A percentile compares a stretch with the other conserved stretches of the same genome.
These are phyloP conservation scores for Cladorrhinum samala DNA, from an alignment of 495 filamentous ascomycete genomes.

Conservation along the genomic window DNA sequence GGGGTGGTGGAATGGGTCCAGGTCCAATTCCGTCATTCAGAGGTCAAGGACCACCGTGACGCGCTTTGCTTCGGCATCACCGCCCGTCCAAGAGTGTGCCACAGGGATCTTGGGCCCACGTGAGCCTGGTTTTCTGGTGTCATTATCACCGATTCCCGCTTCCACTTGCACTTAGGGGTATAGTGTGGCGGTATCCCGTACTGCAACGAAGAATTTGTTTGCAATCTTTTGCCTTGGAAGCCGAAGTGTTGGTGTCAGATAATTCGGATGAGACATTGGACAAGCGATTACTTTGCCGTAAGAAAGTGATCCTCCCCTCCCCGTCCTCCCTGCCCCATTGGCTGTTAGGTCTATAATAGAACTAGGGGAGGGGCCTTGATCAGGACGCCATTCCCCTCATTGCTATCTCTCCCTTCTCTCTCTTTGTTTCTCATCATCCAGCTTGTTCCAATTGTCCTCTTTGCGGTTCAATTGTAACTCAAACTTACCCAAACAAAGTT, in stretches of 20 bases:
- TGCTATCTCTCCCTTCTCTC: neutral
- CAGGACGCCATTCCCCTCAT: too few species aligned
- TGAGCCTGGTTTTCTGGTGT: slow-evolving; percentile 11
- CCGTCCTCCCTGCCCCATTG: too few species aligned
- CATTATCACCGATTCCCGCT: slow-evolving; percentile 23
- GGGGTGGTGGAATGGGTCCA: neutral
- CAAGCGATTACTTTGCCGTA: neutral
- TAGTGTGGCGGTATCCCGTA: slow-evolving; percentile 31
- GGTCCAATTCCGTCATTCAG: neutral
- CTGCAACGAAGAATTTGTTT: neutral
- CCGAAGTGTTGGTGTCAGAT: neutral
- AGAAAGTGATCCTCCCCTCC: too few species aligned
- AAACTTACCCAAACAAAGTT: too few species aligned
- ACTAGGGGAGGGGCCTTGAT: too few species aligned
- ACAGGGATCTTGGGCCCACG: slow-evolving; percentile 15
- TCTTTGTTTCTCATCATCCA: too few species aligned
- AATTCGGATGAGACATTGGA: neutral
- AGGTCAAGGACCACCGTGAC: neutral
- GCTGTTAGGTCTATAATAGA: too few species aligned
- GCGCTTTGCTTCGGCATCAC: slow-evolving; percentile 17
- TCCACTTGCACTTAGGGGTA: slow-evolving; percentile 66
- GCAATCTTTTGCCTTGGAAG: neutral
- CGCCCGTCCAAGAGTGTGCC: slow-evolving; percentile 2
- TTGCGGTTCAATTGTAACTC: too few species aligned
- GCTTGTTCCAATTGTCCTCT: too few species aligned